A percentile compares a stretch with the other conserved stretches of the same genome.
Evolutionary conservation across 2,329 filamentous ascomycete genomes (phyloP).

Genomic region (Lachnellula occidentalis): DNA sequence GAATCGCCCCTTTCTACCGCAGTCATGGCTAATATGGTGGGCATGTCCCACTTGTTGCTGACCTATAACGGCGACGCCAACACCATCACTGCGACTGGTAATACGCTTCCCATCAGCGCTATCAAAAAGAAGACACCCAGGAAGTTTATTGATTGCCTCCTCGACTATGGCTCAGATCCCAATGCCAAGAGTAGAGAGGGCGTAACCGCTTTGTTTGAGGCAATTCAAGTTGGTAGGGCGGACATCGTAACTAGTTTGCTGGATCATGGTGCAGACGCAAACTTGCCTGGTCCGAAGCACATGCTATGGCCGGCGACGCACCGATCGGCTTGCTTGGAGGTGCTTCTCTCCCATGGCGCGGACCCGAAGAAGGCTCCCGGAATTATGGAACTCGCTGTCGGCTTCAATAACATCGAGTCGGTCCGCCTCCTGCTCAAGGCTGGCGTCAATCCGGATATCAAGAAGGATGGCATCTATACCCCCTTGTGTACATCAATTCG

Average conservation of each 20-base stretch:
- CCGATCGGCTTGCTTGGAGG: constrained; percentile 50
- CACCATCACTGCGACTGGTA: constrained; percentile 47
- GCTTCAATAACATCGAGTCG: constrained; percentile 58
- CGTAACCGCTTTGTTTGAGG: constrained; percentile 58
- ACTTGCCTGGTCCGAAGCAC: constrained; percentile 64
- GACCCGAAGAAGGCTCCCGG: constrained; percentile 55
- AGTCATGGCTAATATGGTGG: constrained; percentile 46
- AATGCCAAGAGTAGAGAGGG: constrained; percentile 57
- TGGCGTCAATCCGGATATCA: constrained; percentile 54
- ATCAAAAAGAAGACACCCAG: constrained; percentile 54
- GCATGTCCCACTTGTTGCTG: constrained; percentile 54
- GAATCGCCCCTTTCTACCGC: constrained; percentile 52
- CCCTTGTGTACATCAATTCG: constrained; percentile 64
- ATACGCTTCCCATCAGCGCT: constrained; percentile 53
- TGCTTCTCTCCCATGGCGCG: constrained; percentile 54
- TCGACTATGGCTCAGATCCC: constrained; percentile 54
- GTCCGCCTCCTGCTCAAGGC: constrained; percentile 52
- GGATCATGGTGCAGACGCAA: constrained; percentile 59
- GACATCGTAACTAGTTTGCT: constrained; percentile 51
- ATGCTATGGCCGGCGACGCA: constrained; percentile 61
- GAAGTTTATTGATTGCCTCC: constrained; percentile 51
- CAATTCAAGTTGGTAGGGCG: constrained; percentile 49
- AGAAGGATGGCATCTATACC: constrained; percentile 63
- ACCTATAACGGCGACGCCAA: constrained; percentile 57
- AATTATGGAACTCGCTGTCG: constrained; percentile 58